Percentiles rank a stretch among this genome's conserved stretches.
phyloP scores from a whole-genome alignment of 192 early-diverging fungal species.

The Jimgerdemannia lactiflua region DNA sequence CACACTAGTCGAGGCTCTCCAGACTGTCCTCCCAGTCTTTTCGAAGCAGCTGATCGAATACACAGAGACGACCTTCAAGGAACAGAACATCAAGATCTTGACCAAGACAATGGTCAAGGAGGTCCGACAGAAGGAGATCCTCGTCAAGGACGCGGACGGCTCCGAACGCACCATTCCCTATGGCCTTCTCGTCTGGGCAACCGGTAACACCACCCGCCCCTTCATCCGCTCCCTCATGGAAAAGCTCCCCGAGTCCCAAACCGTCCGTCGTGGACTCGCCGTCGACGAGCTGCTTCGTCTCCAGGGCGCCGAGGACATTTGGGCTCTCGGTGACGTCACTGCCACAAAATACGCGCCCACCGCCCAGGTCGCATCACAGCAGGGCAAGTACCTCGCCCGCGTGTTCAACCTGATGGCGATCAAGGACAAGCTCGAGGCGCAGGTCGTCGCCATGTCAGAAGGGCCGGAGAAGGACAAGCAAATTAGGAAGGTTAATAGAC shows the following conservation, averaged over 20 bases:
- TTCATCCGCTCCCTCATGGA: slow-evolving; percentile 66
- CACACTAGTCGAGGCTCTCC: slow-evolving; percentile 75
- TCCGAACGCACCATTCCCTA: slow-evolving; percentile 63
- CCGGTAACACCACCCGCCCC: slow-evolving; percentile 74
- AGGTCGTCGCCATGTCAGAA: slow-evolving; percentile 3
- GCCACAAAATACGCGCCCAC: slow-evolving; percentile 81
- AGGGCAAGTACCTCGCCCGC: slow-evolving; percentile 82
- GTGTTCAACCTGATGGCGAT: slow-evolving; percentile 64
- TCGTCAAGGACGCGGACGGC: slow-evolving; percentile 64
- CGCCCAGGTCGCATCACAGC: slow-evolving; percentile 85
- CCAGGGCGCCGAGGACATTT: slow-evolving; percentile 60
- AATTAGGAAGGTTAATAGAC: slow-evolving; percentile 22
- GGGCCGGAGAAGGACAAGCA: slow-evolving; percentile 23
- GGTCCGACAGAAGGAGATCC: slow-evolving; percentile 67
- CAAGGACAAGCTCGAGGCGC: slow-evolving; percentile 30
- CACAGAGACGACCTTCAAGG: slow-evolving; percentile 75
- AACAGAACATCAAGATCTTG: slow-evolving; percentile 68
- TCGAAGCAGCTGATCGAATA: slow-evolving; percentile 76
- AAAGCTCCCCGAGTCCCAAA: slow-evolving; percentile 58
- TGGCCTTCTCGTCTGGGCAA: slow-evolving; percentile 84
- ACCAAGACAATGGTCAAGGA: slow-evolving; percentile 82
- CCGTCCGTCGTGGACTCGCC: slow-evolving; percentile 60
- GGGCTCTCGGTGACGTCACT: slow-evolving; percentile 69
- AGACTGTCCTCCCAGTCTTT: slow-evolving; percentile 77
- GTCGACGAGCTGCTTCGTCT: slow-evolving; percentile 72